Conservation (phyloP, 169 alveolate species). For the Cryptosporidium canis region DNA sequence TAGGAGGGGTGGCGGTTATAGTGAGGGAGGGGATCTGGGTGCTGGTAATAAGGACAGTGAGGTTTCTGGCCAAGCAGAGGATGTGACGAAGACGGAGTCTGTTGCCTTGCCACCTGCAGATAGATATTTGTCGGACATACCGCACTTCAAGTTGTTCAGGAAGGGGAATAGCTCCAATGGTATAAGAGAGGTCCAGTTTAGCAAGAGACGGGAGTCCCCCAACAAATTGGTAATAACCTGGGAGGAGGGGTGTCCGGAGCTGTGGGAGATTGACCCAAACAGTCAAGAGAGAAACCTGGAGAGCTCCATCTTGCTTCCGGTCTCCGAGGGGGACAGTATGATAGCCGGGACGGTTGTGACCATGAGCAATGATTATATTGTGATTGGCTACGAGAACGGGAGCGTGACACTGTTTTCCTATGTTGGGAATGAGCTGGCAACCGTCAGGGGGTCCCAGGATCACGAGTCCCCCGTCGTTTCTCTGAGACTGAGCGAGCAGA, state of each 20-base stretch:
- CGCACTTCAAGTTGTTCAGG: conserved; percentile 34
- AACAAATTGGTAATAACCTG: conserved; percentile 58
- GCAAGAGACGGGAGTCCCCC: conserved; percentile 23
- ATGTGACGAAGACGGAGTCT: not conserved
- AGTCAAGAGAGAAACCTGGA: not conserved
- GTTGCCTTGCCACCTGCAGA: not conserved
- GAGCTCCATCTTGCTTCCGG: conserved; percentile 25
- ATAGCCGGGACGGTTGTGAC: conserved; percentile 67
- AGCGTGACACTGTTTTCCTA: conserved; percentile 43
- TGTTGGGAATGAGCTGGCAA: conserved; percentile 15
- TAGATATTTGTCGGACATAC: not conserved
- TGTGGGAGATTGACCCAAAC: conserved; percentile 53
- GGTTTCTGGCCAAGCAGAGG: not conserved
- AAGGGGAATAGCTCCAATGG: not conserved
- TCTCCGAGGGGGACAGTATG: conserved; percentile 10
- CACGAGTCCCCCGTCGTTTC: conserved; percentile 62
- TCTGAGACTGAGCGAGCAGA: conserved; percentile 7
- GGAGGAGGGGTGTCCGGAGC: conserved; percentile 71
- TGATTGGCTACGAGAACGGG: conserved; percentile 67
- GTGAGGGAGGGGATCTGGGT: not conserved
- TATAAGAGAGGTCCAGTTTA: conserved; percentile 61
- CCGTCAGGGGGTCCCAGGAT: not conserved
- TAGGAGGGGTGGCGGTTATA: not conserved
- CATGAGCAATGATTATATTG: conserved; percentile 30
- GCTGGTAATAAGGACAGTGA: not conserved